phyloP scores from a whole-genome alignment of 345 rosid genomes.

The Salix udensis region DNA sequence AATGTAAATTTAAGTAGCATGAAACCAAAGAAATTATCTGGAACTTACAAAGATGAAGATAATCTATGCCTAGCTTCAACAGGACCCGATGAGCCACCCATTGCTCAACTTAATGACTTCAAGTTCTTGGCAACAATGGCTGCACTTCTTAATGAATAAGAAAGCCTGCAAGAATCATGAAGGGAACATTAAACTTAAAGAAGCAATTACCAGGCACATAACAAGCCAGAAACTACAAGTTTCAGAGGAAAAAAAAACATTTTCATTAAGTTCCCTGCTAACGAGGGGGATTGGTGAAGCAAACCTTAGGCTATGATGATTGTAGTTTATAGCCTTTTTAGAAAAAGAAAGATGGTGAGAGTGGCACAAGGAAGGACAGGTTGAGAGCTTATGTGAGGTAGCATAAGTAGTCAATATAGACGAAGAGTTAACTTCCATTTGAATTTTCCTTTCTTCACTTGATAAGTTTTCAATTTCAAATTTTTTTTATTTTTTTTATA shows the following conservation, averaged over 20 bases:
- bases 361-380: background rate
- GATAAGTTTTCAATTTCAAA: background rate
- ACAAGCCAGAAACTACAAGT: background rate
- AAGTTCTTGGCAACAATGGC: background rate
- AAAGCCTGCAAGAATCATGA: background rate
- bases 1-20: background rate
- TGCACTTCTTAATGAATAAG: background rate
- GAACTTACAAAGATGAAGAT: constrained; percentile 42
- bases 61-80: constrained; percentile 41
- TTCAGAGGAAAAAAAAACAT: background rate
- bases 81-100: constrained; percentile 30
- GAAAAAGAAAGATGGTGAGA: background rate
- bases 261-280: background rate
- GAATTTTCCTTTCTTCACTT: constrained; percentile 35
- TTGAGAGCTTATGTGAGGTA: constrained; percentile 17
- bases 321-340: background rate
- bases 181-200: background rate
- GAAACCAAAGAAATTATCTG: background rate
- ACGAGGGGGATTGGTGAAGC: background rate
- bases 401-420: constrained; percentile 25
- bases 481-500: constrained; percentile 13
- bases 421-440: constrained; percentile 34
- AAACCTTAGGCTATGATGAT: background rate
- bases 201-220: background rate
- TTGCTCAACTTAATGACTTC: constrained; percentile 29